These are phyloP conservation scores for Sarocladiaceae sp. DNA, from an alignment of 2,329 filamentous ascomycete genomes.

Conservation along the genomic window DNA sequence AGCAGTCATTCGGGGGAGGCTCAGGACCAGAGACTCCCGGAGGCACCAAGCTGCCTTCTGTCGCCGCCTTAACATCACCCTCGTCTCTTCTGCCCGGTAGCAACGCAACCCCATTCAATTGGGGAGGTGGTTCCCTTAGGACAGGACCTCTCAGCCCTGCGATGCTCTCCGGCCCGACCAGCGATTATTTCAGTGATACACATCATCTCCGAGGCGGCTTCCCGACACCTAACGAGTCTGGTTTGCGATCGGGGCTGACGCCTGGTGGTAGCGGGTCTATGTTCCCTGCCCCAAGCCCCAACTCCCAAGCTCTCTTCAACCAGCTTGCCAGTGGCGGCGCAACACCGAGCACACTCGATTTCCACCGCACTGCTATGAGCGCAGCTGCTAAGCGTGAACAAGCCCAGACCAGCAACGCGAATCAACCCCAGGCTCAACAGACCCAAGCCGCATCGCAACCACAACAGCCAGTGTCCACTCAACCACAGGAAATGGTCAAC, in stretches of 20 bases:
- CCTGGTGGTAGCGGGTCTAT: constrained; percentile 94
- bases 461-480: constrained; percentile 27
- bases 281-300: constrained; percentile 89
- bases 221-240: constrained; percentile 94
- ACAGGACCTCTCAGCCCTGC: constrained; percentile 93
- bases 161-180: constrained; percentile 83
- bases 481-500: constrained; percentile 47
- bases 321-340: constrained; percentile 73
- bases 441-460: constrained; percentile 17
- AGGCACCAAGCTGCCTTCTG: constrained; percentile 75
- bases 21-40: constrained; percentile 69
- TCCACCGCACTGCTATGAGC: constrained; percentile 85
- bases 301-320: constrained; percentile 75
- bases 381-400: constrained; percentile 61
- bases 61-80: constrained; percentile 86
- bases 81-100: constrained; percentile 71
- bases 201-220: constrained; percentile 75
- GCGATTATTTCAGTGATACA: constrained; percentile 83
- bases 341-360: constrained; percentile 87
- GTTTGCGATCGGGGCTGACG: constrained; percentile 81
- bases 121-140: constrained; percentile 76
- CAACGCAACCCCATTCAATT: constrained; percentile 68
- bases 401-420: constrained; percentile 22
- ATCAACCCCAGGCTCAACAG: constrained; percentile 26
- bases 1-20: constrained; percentile 76